Evolutionary conservation across 164 flowering plant genomes (phyloP), one percentile per base, ranked within the genome.

Genomic region (Santalum album): DNA sequence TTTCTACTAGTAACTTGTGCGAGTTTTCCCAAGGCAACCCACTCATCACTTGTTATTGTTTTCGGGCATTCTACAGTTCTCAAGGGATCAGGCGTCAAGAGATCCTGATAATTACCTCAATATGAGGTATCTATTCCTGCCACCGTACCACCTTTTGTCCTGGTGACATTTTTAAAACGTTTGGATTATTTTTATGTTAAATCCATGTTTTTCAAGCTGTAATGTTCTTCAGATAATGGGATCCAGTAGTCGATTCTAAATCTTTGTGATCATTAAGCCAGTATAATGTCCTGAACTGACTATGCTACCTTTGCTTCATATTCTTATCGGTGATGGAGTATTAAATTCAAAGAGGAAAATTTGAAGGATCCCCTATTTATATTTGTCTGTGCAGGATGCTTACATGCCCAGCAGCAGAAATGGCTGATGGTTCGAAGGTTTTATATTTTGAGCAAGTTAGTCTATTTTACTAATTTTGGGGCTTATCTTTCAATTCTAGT

Each of bases 371-470:
- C n/a, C 3, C 17, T 38, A 38, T 9, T 46, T 26, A 12, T 50
- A 19, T 3, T 51, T 21, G 36, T 20, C 36, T 61, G 36, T 60
- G 65, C 77, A 89, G 99, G 71, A 77, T 80, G 87, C 75, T 87
- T 55, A 85, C 84, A 1, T 92, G 99, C 72, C 95, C 99, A 0
- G 99, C 97, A 58, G 86, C 96, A 27, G 96, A 81, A 48, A 82
- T 87, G 95, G 88, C 80, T 22, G 99, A 92, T 77, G 95, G 96
- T 63, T 89, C 96, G 1, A 83, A 72, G 63, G 84, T 87, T 63
- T 57, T 89, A 45, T 92, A 89, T 70, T 71, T 76, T 65, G 99
- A 89, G 63, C 99, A 89, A 69, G 99, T 78, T 49, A 55, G 72
- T 62, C 12, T 29, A 27, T 18, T 16, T 42, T 7, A 6, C 15